These are phyloP conservation scores for Aegilops sharonensis DNA, from an alignment of 176 grass and related monocot genomes.

Conservation along the genomic window DNA sequence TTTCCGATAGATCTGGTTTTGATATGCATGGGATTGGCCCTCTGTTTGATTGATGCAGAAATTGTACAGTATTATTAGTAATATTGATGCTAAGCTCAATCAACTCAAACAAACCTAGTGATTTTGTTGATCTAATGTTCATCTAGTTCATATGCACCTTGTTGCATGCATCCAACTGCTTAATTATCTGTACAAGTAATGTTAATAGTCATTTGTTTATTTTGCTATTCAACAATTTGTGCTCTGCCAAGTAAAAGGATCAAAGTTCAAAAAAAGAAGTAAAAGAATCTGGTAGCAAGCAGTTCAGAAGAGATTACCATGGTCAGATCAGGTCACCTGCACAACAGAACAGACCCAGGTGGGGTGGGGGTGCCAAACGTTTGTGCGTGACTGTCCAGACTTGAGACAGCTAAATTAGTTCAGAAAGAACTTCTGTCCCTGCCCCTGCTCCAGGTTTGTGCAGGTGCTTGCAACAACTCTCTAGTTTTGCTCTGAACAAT, in stretches of 20 bases:
- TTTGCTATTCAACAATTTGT: background rate
- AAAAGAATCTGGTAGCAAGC: background rate
- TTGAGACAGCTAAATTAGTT: constrained; percentile 21
- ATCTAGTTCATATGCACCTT: background rate
- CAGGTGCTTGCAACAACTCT: background rate
- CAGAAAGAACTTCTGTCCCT: too few species aligned
- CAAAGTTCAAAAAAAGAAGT: background rate
- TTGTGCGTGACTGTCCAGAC: background rate
- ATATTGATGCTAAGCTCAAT: too few species aligned
- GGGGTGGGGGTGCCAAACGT: background rate
- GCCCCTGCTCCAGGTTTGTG: background rate
- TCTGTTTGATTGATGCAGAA: constrained; percentile 32
- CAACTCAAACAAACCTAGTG: too few species aligned
- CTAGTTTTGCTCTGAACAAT: background rate
- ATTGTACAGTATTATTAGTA: constrained; percentile 31
- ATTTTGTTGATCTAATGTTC: too few species aligned
- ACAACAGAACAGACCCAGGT: background rate
- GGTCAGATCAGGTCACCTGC: background rate
- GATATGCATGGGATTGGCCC: constrained; percentile 3
- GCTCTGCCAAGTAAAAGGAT: background rate
- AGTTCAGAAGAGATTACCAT: background rate
- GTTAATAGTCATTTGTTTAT: constrained; percentile 1
- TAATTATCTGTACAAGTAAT: constrained; percentile 15
- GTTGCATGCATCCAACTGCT: background rate
- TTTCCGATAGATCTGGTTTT: constrained; percentile 39